Evolutionary conservation across 345 rosid genomes (phyloP), one percentile per base, ranked within the genome.

Genomic region (Leavenworthia alabamica): DNA sequence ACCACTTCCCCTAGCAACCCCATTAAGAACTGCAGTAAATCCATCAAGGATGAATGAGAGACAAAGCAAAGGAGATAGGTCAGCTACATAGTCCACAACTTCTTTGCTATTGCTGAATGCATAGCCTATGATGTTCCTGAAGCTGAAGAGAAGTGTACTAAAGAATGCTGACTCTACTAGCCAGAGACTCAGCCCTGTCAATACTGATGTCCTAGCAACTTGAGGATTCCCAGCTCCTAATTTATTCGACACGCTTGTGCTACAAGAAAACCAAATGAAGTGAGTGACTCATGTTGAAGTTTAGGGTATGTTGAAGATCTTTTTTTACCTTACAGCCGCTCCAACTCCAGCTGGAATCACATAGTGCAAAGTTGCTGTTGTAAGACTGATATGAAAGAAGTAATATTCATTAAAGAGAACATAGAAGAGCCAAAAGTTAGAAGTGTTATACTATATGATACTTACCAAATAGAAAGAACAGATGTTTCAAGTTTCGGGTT

Each of bases 401-500:
- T 2, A 11, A 0, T 15, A 19, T 36, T 27, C 40, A 22, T 6
- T 28, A 44, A 32, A 61, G 45, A 32, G 9, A 6, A 11, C 2
- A 16, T 12, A 43, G 5, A 16, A 11, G n/a, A 23, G 0, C 23
- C 14, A 14, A 10, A 40, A 14, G 31, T 39, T 9, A 45, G 33
- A 4, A 26, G 5, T 26, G 5, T 26, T 4, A n/a, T n/a, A 11
- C 40, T 12, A n/a, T 16, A 26, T 29, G 60, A 44, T 33, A 56
- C 16, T 43, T 23, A 85, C 86, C 86, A 79, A 56, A 85, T 76
- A 14, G 85, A 78, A 57, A 79, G 86, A 42, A 81, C 80, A 16
- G 89, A 86, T 29, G 89, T 83, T 74, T 83, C 82, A 56, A 83
- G 74, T 15, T 79, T 56, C 6, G 83, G 83, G 65, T 85, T 81